Evolutionary conservation across 2,329 filamentous ascomycete species (phyloP), one percentile per base, ranked within the genome.

Genomic region (Cercospora zeina): DNA sequence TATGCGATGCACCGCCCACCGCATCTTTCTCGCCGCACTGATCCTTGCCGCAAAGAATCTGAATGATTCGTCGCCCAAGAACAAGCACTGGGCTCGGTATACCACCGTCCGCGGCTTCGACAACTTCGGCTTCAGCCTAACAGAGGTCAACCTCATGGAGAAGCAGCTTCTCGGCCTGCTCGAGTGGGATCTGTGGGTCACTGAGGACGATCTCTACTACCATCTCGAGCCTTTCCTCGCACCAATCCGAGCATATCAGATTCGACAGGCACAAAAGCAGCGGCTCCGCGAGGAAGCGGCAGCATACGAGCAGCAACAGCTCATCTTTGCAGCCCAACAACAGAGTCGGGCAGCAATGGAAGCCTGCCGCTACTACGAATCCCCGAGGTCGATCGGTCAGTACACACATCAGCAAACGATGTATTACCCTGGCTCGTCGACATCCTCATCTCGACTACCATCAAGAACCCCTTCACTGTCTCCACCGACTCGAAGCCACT

Each of bases 71-170:
- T 97, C 92, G 11, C 95, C 95, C 66, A 97, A 97, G 87, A 99
- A 99, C 86, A 97, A 97, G 87, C 95, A 99, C 83, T 99, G 95
- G 95, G 93, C 95, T 68, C 89, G 87, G 72, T 99, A 97, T 82
- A 96, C 89, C 63, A 81, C 88, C 71, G 88, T 96, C 70, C 83
- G 83, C 65, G 86, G 85, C 58, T 89, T 82, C 76, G 86, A 87
- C 10, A 85, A 82, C 73, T 99, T 97, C 73, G 90, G 92, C 70
- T 97, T 99, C 83, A 93, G 88, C 72, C 84, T 93, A 69, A 95
- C 91, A 36, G 95, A 99, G 80, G 95, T 99, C 72, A 99, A 99
- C 81, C 84, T 97, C 65, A 99, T 99, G 95, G 95, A 99, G 84
- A 96, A 96, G 84, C 95, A 99, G 79, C 85, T 99, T 31, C 88